These are phyloP conservation scores for Escovopsis sp. DNA, from an alignment of 2,329 filamentous ascomycete genomes.

Conservation along the genomic window DNA sequence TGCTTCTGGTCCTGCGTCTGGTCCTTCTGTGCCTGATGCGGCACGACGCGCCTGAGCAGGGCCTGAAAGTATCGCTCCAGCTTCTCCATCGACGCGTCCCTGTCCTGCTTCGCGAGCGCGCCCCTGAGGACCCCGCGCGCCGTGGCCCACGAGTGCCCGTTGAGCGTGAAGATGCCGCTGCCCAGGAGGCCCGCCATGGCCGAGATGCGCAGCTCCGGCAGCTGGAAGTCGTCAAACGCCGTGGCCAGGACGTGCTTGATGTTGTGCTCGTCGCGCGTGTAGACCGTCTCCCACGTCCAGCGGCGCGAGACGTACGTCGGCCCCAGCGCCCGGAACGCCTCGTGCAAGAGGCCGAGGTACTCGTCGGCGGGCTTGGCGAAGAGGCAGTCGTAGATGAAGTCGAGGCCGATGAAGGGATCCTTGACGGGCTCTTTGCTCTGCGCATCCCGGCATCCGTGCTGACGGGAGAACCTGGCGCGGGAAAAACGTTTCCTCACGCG, in stretches of 20 bases:
- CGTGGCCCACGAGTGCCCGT: conserved; percentile 32
- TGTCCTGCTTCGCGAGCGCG: conserved; percentile 20
- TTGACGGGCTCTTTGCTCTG: conserved; percentile 12
- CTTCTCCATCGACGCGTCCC: conserved; percentile 12
- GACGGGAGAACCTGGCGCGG: conserved; percentile 8
- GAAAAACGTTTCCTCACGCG: conserved; percentile 5
- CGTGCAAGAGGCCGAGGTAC: conserved; percentile 15
- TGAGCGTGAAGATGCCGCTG: conserved; percentile 32
- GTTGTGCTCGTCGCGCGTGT: conserved; percentile 33
- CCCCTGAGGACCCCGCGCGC: conserved; percentile 23
- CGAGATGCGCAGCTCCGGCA: conserved; percentile 20
- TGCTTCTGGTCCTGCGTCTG: no score
- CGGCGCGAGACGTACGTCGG: conserved; percentile 19
- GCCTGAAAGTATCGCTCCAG: conserved; percentile 21
- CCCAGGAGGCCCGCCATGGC: conserved; percentile 28
- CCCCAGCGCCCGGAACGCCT: conserved; percentile 15
- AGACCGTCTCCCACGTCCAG: conserved; percentile 19
- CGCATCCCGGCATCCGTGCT: conserved; percentile 11
- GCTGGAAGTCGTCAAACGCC: conserved; percentile 35
- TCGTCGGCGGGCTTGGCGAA: conserved; percentile 12
- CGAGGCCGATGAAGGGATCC: conserved; percentile 20
- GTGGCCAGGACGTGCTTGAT: conserved; percentile 39
- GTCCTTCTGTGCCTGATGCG: no score
- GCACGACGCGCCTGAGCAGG: conserved; percentile 23
- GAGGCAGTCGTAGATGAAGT: conserved; percentile 19